These are phyloP conservation scores for Penicillium nordicum DNA, from an alignment of 2,329 filamentous ascomycete genomes.

Conservation along the genomic window DNA sequence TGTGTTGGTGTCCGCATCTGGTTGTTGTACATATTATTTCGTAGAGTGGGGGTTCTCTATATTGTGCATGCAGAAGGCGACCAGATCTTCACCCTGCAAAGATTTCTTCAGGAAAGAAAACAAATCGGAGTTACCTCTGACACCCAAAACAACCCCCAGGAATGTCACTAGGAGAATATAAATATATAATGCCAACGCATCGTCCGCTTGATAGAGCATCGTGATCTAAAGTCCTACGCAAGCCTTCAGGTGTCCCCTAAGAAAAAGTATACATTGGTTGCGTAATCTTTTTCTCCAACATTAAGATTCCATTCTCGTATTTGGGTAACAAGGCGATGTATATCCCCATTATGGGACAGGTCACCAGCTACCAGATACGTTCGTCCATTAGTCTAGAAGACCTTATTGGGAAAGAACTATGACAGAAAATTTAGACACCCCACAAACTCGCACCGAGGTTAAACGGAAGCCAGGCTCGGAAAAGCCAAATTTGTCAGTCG, in stretches of 20 bases:
- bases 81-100: neutral
- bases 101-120: neutral
- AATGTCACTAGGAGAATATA: too few relatives aligned
- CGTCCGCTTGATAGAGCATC: conserved; percentile 4
- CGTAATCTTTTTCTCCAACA: neutral
- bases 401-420: neutral
- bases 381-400: neutral
- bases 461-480: neutral
- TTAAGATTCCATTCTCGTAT: neutral
- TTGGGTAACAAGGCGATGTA: conserved; percentile 7
- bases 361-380: neutral
- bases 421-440: neutral
- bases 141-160: neutral
- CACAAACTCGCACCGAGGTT: neutral
- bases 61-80: neutral
- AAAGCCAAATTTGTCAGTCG: neutral
- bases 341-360: neutral
- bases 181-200: conserved; percentile 1
- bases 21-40: neutral
- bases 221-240: neutral
- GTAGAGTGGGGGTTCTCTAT: neutral
- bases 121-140: neutral
- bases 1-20: neutral
- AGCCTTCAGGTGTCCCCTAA: neutral
- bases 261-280: neutral